Base-by-base conservation (phyloP, 2,329 filamentous ascomycete genomes). In the Scedosporium minutisporum region DNA sequence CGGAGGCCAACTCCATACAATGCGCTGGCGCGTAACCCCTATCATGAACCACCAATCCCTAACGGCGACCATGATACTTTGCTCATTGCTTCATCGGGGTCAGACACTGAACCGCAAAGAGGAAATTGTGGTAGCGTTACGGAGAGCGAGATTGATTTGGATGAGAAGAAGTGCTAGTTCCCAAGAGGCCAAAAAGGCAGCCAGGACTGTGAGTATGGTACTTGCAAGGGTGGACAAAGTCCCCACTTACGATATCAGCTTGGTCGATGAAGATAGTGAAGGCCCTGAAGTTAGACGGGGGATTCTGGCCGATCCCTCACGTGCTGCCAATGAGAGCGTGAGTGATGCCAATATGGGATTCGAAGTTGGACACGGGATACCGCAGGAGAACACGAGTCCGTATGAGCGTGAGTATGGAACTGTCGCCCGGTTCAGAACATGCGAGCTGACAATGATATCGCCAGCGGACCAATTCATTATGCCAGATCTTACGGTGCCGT, bases 11-110 rank as follows among this genome's bases (percentile, higher is more conserved):
- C 63, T 71, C 1, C 57, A 66, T 10, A 63, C 60, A 29, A 65
- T 68, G 65, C 65, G 67, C 10, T 69, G 67, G 67, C 62, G 67
- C 1, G 57, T 67, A n/a, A 64, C 62, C 2, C 67, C 66, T 10
- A 66, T 65, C 23, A 63, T 68, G 60, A 66, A 68, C n/a, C 67
- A 69, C 33, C 60, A 66, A 1, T 71, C 70, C n/a, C 60, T 70
- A 0, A 69, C 66, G 3, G 69, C 67, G 0, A 68, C 68, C 4
- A 68, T 69, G 66, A 63, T 67, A 1, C 63, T 67, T 3, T 70
- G 68, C 46, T 66, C 66, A 1, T n/a, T 58, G 27, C 29, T 58
- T 6, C 23, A 38, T 18, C 12, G 27, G 9, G 57, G 18, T 6
- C 9, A 18, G 57, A 33, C 57, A 12, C 57, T 16, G 7, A 12